These are phyloP conservation scores for Rehmannia glutinosa DNA, from an alignment of 257 asterid genomes.

Conservation along the genomic window DNA sequence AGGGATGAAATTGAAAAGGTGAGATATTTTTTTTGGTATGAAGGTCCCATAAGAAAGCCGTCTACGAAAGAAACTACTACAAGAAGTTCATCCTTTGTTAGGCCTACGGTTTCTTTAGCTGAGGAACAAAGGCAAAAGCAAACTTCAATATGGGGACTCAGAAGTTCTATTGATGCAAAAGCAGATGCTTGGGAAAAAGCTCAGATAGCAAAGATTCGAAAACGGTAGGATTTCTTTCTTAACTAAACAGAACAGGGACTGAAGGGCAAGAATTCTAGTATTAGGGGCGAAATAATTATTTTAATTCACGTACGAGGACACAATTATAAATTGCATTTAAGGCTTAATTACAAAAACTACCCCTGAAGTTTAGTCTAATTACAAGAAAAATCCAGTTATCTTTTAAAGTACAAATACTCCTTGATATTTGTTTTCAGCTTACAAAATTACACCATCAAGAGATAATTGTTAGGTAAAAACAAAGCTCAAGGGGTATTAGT, in stretches of 20 bases:
- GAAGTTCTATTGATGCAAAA: conserved; percentile 27
- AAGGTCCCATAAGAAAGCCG: conserved; percentile 36
- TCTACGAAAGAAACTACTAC: conserved; percentile 20
- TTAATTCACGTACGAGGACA: neutral
- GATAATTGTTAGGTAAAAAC: too few species aligned
- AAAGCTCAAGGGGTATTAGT: too few species aligned
- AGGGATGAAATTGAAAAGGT: neutral
- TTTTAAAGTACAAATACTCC: too few species aligned
- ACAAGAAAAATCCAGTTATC: too few species aligned
- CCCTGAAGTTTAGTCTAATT: too few species aligned
- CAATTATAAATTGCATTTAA: neutral
- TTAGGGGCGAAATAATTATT: neutral
- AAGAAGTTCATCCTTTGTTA: conserved; percentile 23
- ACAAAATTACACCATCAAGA: too few species aligned
- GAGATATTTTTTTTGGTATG: neutral
- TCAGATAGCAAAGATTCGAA: conserved; percentile 47
- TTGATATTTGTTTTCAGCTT: neutral
- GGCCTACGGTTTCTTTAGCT: conserved; percentile 23
- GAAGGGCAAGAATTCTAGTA: too few species aligned
- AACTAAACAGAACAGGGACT: neutral
- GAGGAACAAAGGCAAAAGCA: conserved; percentile 30
- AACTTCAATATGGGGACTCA: conserved; percentile 15
- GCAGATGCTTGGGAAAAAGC: conserved; percentile 68
- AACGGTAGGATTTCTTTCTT: conserved; percentile 31
- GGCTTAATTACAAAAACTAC: too few species aligned